Percentiles rank a stretch among this genome's conserved stretches.
phyloP scores from a whole-genome alignment of 2,329 filamentous ascomycete species.

The Aureobasidium sp. region DNA sequence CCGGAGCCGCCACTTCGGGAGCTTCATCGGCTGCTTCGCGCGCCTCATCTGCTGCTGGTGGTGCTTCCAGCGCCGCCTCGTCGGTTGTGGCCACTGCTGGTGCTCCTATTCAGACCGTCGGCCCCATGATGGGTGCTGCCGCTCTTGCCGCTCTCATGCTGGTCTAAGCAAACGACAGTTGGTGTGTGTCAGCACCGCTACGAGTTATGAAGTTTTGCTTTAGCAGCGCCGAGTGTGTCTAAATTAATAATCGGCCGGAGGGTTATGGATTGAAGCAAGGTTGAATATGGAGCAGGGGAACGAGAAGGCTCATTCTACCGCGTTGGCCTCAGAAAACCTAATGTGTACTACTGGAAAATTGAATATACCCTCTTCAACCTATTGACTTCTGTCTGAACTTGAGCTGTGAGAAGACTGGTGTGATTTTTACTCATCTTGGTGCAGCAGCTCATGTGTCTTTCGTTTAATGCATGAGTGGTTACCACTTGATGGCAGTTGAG shows the following conservation, averaged over 20 bases:
- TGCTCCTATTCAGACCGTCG: constrained; percentile 28
- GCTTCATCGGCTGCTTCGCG: constrained; percentile 16
- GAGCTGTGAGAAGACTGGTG: too few relatives aligned
- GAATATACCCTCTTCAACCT: constrained; percentile 1
- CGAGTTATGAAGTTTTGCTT: constrained; percentile 11
- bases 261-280: neutral
- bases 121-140: constrained; percentile 29
- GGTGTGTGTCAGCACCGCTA: neutral
- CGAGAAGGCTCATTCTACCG: neutral
- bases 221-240: neutral
- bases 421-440: too few relatives aligned
- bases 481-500: too few relatives aligned
- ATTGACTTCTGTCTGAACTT: neutral
- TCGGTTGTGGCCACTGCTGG: constrained; percentile 18
- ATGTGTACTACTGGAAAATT: constrained; percentile 14
- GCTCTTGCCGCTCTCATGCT: constrained; percentile 39
- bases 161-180: constrained; percentile 14
- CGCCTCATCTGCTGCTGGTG: constrained; percentile 13
- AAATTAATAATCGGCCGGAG: constrained; percentile 1
- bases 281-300: neutral
- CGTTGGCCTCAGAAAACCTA: neutral
- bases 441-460: too few relatives aligned
- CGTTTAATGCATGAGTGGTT: too few relatives aligned
- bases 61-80: constrained; percentile 13
- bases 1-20: constrained; percentile 18